phyloP scores from a whole-genome alignment of 2,329 filamentous ascomycete species.

The Clonostachys rosea region DNA sequence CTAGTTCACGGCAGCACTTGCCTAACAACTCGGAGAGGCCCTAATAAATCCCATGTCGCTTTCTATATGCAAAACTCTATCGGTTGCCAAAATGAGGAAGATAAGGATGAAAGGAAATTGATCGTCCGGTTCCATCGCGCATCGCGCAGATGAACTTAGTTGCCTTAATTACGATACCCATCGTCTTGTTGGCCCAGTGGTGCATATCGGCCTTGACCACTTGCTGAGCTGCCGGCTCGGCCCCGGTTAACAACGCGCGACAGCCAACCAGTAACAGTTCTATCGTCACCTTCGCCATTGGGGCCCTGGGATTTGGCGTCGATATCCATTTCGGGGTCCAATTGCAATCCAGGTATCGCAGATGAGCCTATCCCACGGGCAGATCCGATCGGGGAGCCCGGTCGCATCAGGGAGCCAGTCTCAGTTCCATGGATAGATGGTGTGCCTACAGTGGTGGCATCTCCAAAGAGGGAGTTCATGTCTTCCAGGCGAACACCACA shows the following conservation, averaged over 20 bases:
- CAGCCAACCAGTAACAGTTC: constrained; percentile 46
- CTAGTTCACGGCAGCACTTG: too few species aligned
- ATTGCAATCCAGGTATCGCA: constrained; percentile 75
- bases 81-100: too few species aligned
- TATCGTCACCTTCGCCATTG: constrained; percentile 23
- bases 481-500: constrained; percentile 93
- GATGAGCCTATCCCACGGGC: constrained; percentile 61
- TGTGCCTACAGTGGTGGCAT: constrained; percentile 76
- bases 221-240: constrained; percentile 28
- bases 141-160: too few species aligned
- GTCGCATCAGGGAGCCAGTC: constrained; percentile 74
- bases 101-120: too few species aligned
- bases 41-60: constrained; percentile 5
- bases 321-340: constrained; percentile 63
- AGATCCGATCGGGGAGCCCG: constrained; percentile 69
- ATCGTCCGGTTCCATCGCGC: too few species aligned
- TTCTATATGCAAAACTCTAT: constrained; percentile 29
- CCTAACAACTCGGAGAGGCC: too few species aligned
- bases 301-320: constrained; percentile 35
- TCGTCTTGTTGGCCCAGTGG: constrained; percentile 35
- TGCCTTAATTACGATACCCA: background rate
- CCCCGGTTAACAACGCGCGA: constrained; percentile 32
- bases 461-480: constrained; percentile 92
- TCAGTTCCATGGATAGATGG: constrained; percentile 70
- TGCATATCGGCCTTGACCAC: constrained; percentile 33